Base-by-base conservation (phyloP, 208 protist genomes). In the Trypanosoma cruzi region DNA sequence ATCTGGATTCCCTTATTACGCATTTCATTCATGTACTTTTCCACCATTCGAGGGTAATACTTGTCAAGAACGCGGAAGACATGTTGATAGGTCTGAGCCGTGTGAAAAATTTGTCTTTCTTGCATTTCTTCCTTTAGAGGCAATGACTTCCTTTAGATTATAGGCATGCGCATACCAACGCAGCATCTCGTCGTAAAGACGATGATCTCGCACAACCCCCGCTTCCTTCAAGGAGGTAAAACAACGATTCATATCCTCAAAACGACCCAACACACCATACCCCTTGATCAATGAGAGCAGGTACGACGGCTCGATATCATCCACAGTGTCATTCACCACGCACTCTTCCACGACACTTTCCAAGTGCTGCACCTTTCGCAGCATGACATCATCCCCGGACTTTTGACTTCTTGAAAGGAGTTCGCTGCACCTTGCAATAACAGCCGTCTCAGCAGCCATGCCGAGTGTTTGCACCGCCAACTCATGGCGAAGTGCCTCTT, bases 61-160 rank as follows among this genome's bases (percentile, higher is more conserved):
- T 89, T 93, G 64, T 93, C 90, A 36, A 97, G 80, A 26, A 90
- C 88, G 31, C 86, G 85, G 70, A 97, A 96, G 1, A 96, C 75
- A 63, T 93, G 85, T 24, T 82, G 79, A 63, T 97, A 97, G 4
- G 90, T 95, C 54, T 85, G 73, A 0, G 85, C 61, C 1, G 88
- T 94, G 79, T 94, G 93, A 66, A 87, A 90, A 42, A 97, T 79
- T 56, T 86, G 62, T 40, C 77, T 58, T 29, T 81, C 77, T 8
- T 76, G 83, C 93, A 97, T 97, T 63, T 95, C 83, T 55, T 96
- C 85, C 56, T 97, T 97, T 40, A 97, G 75, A n/a, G 2, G 84
- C 83, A 40, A 97, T 87, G 26, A 94, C 93, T 34, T 96, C 90
- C 55, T 93, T 94, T 0, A 96, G 57, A 61, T 96, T 97, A 72